Conservation (phyloP, 306 rosid species). For the Cucumis sativus region Cucumber_9930_V3 NC_026657.2:30324001-30324500, state of each 20-base stretch:
- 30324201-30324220: not conserved
- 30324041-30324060: too few relatives aligned
- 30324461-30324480: constrained; percentile 38
- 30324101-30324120: not conserved
- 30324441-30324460: constrained; percentile 68
- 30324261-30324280: not conserved
- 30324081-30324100: too few relatives aligned
- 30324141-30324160: not conserved
- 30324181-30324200: not conserved
- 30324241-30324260: not conserved
- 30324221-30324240: not conserved
- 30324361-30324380: constrained; percentile 66
- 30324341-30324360: constrained; percentile 34
- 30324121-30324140: not conserved
- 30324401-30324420: constrained; percentile 41
- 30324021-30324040: too few relatives aligned
- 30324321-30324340: constrained; percentile 75
- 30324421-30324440: constrained; percentile 45
- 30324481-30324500: constrained; percentile 43
- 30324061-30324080: too few relatives aligned
- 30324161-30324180: not conserved
- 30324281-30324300: constrained; percentile 33
- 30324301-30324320: constrained; percentile 83
- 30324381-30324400: constrained; percentile 43
- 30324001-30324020: too few relatives aligned